These are phyloP conservation scores for Aspergillus sp. DNA, from an alignment of 2,329 filamentous ascomycete genomes.

Conservation along the genomic window DNA sequence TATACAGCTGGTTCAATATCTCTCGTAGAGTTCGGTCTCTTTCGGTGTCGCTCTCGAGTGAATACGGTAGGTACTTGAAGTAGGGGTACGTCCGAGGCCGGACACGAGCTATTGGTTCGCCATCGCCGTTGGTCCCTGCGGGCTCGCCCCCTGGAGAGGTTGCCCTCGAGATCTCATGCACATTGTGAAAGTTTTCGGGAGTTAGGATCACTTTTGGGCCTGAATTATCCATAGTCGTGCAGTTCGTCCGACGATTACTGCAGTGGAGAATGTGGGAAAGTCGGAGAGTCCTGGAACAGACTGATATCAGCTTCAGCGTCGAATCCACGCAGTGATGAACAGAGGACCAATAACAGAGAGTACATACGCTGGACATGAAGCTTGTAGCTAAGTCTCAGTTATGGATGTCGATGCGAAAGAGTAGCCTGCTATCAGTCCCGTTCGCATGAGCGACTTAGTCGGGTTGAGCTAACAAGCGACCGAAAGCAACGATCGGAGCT, in stretches of 20 bases:
- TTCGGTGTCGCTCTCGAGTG: slow-evolving; percentile 75
- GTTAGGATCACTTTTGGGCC: slow-evolving; percentile 35
- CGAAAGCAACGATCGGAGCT: slow-evolving; percentile 9
- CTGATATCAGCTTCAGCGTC: slow-evolving; percentile 25
- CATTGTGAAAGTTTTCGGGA: slow-evolving; percentile 39
- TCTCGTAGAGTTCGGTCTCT: slow-evolving; percentile 77
- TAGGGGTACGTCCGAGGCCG: slow-evolving; percentile 89
- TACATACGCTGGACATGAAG: slow-evolving; percentile 22
- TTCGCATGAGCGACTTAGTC: slow-evolving; percentile 26
- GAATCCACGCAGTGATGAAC: neutral
- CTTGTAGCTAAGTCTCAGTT: slow-evolving; percentile 17
- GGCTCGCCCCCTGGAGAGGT: slow-evolving; percentile 71
- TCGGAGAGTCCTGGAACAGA: slow-evolving; percentile 25
- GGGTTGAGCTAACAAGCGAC: slow-evolving; percentile 16
- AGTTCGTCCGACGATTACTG: slow-evolving; percentile 18
- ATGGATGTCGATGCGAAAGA: slow-evolving; percentile 22
- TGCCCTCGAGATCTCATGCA: slow-evolving; percentile 76
- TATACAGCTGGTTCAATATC: slow-evolving; percentile 91
- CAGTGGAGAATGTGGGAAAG: slow-evolving; percentile 15
- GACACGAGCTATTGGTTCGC: slow-evolving; percentile 65
- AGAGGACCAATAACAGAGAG: neutral
- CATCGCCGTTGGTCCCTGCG: slow-evolving; percentile 51
- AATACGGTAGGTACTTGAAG: slow-evolving; percentile 84
- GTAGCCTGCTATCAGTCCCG: slow-evolving; percentile 24
- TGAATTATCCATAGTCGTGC: slow-evolving; percentile 37